Base-by-base conservation (phyloP, 1,139 yeast species). In the Geotrichum klebahnii region DNA sequence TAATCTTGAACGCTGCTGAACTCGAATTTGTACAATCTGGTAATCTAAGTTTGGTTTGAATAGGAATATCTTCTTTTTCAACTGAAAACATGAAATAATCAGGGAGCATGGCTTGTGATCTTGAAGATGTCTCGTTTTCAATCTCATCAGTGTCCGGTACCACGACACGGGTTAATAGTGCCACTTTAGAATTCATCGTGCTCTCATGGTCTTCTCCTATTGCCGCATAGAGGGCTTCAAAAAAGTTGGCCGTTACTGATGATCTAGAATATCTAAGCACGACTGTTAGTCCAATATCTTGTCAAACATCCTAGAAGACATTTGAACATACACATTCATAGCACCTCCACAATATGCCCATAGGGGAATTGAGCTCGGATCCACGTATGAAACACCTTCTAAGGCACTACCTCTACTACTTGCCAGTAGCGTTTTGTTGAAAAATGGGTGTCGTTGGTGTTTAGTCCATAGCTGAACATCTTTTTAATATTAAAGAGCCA, bases 381-480 rank as follows among this genome's bases (percentile, higher is more conserved):
- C 24, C 17, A 38, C 31, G 16, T 38, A 38, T 9, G 42, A 2
- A 17, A 38, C 42, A 22, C 19, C 42, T 14, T 38, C 31, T n/a
- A 38, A 23, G 23, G 6, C 12, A 20, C 16, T 23, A 16, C 5
- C 32, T 4, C 9, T 10, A 38, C 24, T 31, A 12, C 31, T 23
- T 5, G 31, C 24, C 9, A n/a, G 32, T 8, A 19, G 26, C 8
- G 5, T 3, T 19, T 38, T 38, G 8, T 38, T n/a, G 24, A 38
- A 38, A 23, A 23, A 38, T 24, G 42, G 16, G 31, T 38, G 31
- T 10, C 29, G 32, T 5, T 10, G 19, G 23, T 38, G 42, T 23
- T 24, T 24, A 19, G 42, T 22, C 42, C 42, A 38, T 5, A 38
- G 19, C 19, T 38, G 42, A 12, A 38, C 32, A 14, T 38, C 42